These are phyloP conservation scores for Verticillium albo-atrum DNA, from an alignment of 2,329 filamentous ascomycete species.

Conservation along the genomic window DNA sequence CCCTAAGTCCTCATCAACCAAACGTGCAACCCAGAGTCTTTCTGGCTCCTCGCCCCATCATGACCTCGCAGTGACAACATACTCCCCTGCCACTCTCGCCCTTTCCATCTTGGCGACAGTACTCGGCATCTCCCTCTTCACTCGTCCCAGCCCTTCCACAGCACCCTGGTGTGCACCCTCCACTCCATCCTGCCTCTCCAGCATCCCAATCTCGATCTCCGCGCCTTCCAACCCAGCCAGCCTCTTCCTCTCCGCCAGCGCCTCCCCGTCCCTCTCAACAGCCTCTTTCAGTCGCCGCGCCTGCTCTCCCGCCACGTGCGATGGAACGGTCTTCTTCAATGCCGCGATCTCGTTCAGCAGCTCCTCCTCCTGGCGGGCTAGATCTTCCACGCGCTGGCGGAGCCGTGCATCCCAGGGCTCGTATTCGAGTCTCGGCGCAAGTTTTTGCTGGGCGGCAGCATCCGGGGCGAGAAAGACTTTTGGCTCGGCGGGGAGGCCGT, in stretches of 20 bases:
- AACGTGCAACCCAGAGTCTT: too few relatives aligned
- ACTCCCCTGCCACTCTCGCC: constrained; percentile 54
- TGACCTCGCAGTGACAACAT: constrained; percentile 41
- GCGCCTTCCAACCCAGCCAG: background rate
- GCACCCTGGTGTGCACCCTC: constrained; percentile 42
- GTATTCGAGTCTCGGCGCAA: constrained; percentile 38
- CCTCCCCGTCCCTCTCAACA: constrained; percentile 41
- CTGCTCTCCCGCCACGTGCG: constrained; percentile 35
- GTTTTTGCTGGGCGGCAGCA: constrained; percentile 4
- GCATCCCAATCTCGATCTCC: constrained; percentile 21
- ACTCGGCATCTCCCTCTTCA: constrained; percentile 58
- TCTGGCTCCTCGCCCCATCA: background rate
- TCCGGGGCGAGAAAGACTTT: constrained; percentile 28
- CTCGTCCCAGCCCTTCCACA: constrained; percentile 43
- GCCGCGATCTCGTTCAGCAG: constrained; percentile 59
- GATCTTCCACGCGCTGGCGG: constrained; percentile 53
- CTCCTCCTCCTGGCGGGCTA: constrained; percentile 59
- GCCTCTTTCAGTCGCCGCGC: constrained; percentile 26
- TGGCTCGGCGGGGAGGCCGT: constrained; percentile 49
- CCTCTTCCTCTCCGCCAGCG: constrained; percentile 23
- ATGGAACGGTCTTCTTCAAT: constrained; percentile 51
- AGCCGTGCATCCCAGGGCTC: constrained; percentile 58
- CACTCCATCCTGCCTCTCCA: constrained; percentile 41
- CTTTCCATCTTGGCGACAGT: constrained; percentile 62
- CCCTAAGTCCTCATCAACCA: too few relatives aligned